Evolutionary conservation across 2,329 filamentous ascomycete genomes (phyloP), one percentile per base, ranked within the genome.

Genomic region (Exophiala spinifera): DNA sequence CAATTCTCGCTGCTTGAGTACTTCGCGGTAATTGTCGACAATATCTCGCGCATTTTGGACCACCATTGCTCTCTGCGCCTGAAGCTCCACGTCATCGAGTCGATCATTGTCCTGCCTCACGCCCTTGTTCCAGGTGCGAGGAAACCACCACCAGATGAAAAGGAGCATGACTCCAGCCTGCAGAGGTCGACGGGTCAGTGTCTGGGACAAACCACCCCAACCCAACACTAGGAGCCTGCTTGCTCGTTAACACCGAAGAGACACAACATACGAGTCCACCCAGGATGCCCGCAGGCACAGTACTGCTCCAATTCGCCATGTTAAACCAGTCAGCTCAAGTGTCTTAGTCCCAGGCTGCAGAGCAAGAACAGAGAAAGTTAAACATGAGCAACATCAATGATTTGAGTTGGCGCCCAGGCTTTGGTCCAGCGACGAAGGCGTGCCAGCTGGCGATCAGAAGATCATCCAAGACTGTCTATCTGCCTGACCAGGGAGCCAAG

Each of bases 111-210:
- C 19, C 14, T 25, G 42, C n/a, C 11, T 21, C n/a, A 44, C 42
- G 20, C 47, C 47, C n/a, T 23, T 37, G 4, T 20, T 40, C 47
- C 47, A 49, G 10, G 47, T 40, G 2, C 47, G 31, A 14, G 47
- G 47, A n/a, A 49, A 49, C 47, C 47, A 49, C 47, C 47, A 49
- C 33, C 31, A 40, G 31, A 49, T 49, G 47, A 49, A 49, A 17
- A 49, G 10, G 33, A 47, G 11, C 28, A 37, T 34, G 11, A 19
- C 25, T 25, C 23, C 45, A 28, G 17, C 23, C 45, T 47, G n/a
- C n/a, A 25, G 14, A 23, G 3, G 4, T 43, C 3, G 17, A 10
- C 19, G 15, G n/a, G 21, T 44, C 42, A 44, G 42, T 21, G n/a
- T 15, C 23, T 4, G 14, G n/a, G n/a, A 28, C 1, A 15, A 13